phyloP scores from a whole-genome alignment of 768 basidiomycete genomes.

The Pisolithus marmoratus region DNA sequence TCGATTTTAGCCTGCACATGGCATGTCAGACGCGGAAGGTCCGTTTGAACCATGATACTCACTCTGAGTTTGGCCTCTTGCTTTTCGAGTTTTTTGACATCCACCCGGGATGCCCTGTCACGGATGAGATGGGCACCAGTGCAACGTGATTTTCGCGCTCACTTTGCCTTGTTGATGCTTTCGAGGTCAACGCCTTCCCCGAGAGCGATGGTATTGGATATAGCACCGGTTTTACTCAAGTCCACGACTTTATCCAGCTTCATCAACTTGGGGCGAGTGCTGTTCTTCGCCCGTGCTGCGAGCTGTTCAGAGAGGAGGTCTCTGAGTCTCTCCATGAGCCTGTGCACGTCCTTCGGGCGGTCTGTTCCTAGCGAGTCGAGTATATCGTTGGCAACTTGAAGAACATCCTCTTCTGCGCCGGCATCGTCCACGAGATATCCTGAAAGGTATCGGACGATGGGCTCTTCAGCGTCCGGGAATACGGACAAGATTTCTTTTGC shows the following conservation, averaged over 20 bases:
- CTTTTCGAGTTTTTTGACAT: conserved; percentile 94
- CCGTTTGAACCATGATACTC: background rate
- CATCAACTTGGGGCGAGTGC: conserved; percentile 59
- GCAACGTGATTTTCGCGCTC: conserved; percentile 21
- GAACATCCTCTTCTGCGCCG: conserved; percentile 81
- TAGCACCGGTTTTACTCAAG: conserved; percentile 71
- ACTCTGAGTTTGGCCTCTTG: conserved; percentile 95
- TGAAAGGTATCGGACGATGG: conserved; percentile 81
- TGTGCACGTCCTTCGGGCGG: conserved; percentile 51
- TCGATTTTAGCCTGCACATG: conserved; percentile 82
- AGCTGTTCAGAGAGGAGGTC: conserved; percentile 63
- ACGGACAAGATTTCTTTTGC: conserved; percentile 68
- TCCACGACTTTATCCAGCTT: conserved; percentile 86
- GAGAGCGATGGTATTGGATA: conserved; percentile 76
- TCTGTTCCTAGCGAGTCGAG: conserved; percentile 73
- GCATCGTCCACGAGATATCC: conserved; percentile 87
- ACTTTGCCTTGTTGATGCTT: conserved; percentile 94
- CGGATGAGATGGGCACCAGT: conserved; percentile 1
- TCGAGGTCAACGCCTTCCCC: conserved; percentile 84
- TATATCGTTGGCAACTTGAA: conserved; percentile 69
- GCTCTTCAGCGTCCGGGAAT: conserved; percentile 77
- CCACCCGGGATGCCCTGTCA: conserved; percentile 78
- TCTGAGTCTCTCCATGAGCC: conserved; percentile 59
- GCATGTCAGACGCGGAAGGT: conserved; percentile 1
- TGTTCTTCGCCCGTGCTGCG: conserved; percentile 49